phyloP scores from a whole-genome alignment of 257 asterid genomes.

The Solanum sejunctum region DNA sequence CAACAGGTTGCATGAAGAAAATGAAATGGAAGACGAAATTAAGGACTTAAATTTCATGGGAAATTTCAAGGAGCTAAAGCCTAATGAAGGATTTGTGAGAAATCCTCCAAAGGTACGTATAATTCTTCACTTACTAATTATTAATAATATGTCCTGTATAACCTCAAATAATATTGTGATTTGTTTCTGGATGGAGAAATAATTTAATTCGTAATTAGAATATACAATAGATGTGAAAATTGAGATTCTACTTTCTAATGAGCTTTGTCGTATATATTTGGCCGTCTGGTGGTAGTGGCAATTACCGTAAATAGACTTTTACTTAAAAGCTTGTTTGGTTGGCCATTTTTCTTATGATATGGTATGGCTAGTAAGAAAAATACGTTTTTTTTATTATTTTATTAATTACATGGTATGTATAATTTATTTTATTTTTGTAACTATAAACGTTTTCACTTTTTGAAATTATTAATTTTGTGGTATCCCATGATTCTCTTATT shows the following conservation, averaged over 20 bases:
- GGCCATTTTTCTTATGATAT: no score
- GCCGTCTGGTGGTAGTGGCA: neutral
- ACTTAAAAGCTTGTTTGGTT: no score
- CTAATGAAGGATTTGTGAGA: constrained; percentile 31
- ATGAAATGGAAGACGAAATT: constrained; percentile 10
- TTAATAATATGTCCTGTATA: no score
- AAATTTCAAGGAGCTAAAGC: constrained; percentile 29
- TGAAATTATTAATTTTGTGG: no score
- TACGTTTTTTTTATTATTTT: no score
- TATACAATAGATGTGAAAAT: neutral
- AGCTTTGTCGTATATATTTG: neutral
- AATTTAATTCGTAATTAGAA: neutral
- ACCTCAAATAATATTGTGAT: neutral
- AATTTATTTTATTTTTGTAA: no score
- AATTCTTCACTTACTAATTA: neutral
- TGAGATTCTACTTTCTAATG: neutral
- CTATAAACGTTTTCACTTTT: no score
- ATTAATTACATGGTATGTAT: no score
- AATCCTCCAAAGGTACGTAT: constrained; percentile 71
- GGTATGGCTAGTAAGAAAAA: no score
- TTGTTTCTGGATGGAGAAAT: neutral
- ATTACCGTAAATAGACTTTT: neutral
- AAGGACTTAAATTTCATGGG: constrained; percentile 6
- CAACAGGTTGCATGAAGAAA: constrained; percentile 23
- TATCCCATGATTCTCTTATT: no score